Conservation (phyloP, 345 rosid genomes). For the Murraya paniculata region DNA sequence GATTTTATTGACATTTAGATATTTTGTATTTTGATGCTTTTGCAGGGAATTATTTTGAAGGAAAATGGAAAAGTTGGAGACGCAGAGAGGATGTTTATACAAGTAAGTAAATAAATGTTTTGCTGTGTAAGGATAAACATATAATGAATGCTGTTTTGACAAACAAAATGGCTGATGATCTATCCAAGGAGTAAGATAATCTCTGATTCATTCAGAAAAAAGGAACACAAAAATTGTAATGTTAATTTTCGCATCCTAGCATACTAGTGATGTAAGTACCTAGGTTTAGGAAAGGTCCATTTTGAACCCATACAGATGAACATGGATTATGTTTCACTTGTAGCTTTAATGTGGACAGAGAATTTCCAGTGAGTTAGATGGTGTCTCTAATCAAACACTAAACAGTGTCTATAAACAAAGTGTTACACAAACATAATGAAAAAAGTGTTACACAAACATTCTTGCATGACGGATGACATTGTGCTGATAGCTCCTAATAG, state of each 20-base stretch:
- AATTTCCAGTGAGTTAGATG: not conserved
- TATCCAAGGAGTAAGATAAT: not conserved
- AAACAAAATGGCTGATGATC: not conserved
- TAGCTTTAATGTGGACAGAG: not conserved
- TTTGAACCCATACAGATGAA: not conserved
- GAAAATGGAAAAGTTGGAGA: constrained; percentile 82
- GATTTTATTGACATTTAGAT: not conserved
- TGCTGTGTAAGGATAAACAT: not conserved
- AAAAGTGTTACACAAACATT: not conserved
- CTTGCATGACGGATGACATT: not conserved
- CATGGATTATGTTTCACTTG: too few relatives aligned
- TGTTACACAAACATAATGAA: not conserved
- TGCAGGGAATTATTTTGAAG: constrained; percentile 85
- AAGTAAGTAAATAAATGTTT: constrained; percentile 47
- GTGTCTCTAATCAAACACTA: not conserved
- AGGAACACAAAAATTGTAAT: not conserved
- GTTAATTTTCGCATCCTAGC: not conserved
- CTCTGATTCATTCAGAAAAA: not conserved
- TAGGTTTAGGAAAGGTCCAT: not conserved
- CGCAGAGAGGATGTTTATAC: constrained; percentile 98
- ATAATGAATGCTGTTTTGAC: not conserved
- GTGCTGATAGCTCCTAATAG: not conserved
- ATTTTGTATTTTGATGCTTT: constrained; percentile 2
- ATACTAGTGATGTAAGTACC: not conserved
- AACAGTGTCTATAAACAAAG: not conserved